phyloP scores from a whole-genome alignment of 257 asterid genomes.

The Striga asiatica region DNA sequence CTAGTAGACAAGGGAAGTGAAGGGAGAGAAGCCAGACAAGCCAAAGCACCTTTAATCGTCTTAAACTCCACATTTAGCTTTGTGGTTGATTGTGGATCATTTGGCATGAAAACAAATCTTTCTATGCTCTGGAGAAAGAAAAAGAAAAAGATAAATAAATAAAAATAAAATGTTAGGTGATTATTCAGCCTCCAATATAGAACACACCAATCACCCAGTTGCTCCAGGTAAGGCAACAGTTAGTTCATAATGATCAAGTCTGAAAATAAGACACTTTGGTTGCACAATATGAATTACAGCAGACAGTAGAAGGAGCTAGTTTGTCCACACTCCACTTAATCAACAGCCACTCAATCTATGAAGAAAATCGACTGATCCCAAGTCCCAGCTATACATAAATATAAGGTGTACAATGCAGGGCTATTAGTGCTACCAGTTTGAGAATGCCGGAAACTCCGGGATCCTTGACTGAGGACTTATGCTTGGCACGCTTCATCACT shows the following conservation, averaged over 20 bases:
- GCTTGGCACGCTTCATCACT: slow-evolving; percentile 66
- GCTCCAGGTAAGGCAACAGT: background rate
- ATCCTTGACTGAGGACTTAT: slow-evolving; percentile 58
- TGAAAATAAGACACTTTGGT: background rate
- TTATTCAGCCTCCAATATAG: background rate
- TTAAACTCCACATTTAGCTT: slow-evolving; percentile 81
- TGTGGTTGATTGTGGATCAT: slow-evolving; percentile 51
- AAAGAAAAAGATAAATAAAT: slow-evolving; percentile 5
- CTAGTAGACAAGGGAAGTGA: slow-evolving; percentile 6
- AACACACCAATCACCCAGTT: background rate
- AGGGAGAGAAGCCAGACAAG: background rate
- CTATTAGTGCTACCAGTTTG: slow-evolving; percentile 45
- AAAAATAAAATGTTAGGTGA: background rate
- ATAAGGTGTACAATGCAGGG: background rate
- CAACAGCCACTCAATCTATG: slow-evolving; percentile 4
- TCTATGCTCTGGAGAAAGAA: slow-evolving; percentile 44
- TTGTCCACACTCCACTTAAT: background rate
- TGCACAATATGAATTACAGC: background rate
- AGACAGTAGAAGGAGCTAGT: background rate
- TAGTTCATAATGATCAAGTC: background rate
- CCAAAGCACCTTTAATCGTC: slow-evolving; percentile 68
- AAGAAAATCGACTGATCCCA: slow-evolving; percentile 4
- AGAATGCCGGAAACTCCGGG: slow-evolving; percentile 72
- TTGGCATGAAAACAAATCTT: slow-evolving; percentile 50
- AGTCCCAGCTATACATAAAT: slow-evolving; percentile 10